Base-by-base conservation (phyloP, 257 asterid genomes). In the Eustoma russellianum region DNA sequence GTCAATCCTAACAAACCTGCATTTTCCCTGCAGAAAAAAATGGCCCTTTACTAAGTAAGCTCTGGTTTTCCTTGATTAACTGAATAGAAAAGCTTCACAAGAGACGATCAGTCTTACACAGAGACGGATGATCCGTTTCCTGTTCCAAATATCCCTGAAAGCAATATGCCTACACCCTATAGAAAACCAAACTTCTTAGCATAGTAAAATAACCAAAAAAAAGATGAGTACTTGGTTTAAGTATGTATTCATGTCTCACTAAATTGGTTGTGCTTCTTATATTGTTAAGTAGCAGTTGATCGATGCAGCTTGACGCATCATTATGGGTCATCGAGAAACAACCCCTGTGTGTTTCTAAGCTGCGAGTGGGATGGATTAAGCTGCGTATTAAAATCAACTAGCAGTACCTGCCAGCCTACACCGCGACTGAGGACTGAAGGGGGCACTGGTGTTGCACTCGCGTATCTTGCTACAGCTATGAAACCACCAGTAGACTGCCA, bases 351-450 rank as follows among this genome's bases (percentile, higher is more conserved):
- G n/a, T n/a, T n/a, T n/a, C n/a, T n/a, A n/a, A n/a, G n/a, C n/a
- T n/a, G 12, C 13, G 12, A 38, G 43, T 1, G 2, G 1, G 43
- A 38, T 4, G 43, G 30, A 0, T 0, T 24, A 4, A 24, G 12
- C 13, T 38, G 43, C 43, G 12, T 38, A 38, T 38, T 38, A 0
- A 11, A 38, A 38, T 38, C 43, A 38, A 38, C 43, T 7, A 38
- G 13, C 13, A 7, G 43, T 73, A 90, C 97, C 95, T 87, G 98
- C 98, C 97, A 87, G 53, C 97, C 97, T 33, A 87, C 70, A 16
- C 98, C 98, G 17, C 97, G 97, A 68, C 98, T 87, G 18, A 87
- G 90, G 67, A 91, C 79, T 49, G 98, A 84, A 59, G 85, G 94
- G n/a, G 98, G 98, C 44, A 70, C 38, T 3, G 97, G 95, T 72